These are phyloP conservation scores for Mycena kentingensis DNA, from an alignment of 768 basidiomycete genomes.

Conservation along the genomic window DNA sequence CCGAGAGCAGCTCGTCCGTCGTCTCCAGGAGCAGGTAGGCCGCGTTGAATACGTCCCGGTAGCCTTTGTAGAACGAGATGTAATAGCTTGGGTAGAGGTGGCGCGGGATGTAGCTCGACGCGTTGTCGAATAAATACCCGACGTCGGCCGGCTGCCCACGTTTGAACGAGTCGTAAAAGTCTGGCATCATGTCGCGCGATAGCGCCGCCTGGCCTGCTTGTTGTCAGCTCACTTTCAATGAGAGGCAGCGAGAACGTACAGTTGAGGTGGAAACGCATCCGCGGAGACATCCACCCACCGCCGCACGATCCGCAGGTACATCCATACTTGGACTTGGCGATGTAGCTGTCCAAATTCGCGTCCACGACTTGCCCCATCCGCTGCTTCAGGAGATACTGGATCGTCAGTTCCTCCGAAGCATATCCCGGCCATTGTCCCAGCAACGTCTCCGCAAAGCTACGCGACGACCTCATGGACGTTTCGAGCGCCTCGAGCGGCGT, in stretches of 20 bases:
- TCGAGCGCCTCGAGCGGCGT: constrained; percentile 15
- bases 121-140: constrained; percentile 1
- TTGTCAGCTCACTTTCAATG: background rate
- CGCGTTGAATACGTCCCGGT: constrained; percentile 26
- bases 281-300: constrained; percentile 10
- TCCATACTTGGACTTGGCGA: constrained; percentile 5
- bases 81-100: constrained; percentile 13
- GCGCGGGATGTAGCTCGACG: constrained; percentile 10
- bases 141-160: constrained; percentile 3
- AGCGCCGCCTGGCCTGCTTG: constrained; percentile 8
- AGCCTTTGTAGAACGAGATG: constrained; percentile 31
- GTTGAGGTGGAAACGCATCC: constrained; percentile 20
- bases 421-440: constrained; percentile 15
- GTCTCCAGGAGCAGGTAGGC: constrained; percentile 22
- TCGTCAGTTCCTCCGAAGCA: constrained; percentile 3
- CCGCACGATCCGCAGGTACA: constrained; percentile 7
- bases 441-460: constrained; percentile 16
- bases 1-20: constrained; percentile 7
- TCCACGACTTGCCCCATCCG: constrained; percentile 7
- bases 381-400: constrained; percentile 11
- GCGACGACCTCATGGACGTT: constrained; percentile 5
- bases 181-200: constrained; percentile 14
- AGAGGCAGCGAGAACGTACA: constrained; percentile 2
- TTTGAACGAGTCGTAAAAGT: constrained; percentile 6
- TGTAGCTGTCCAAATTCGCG: background rate